These are phyloP conservation scores for Triticum dicoccoides DNA, from an alignment of 176 grass and related monocot genomes.

Conservation along the genomic window DNA sequence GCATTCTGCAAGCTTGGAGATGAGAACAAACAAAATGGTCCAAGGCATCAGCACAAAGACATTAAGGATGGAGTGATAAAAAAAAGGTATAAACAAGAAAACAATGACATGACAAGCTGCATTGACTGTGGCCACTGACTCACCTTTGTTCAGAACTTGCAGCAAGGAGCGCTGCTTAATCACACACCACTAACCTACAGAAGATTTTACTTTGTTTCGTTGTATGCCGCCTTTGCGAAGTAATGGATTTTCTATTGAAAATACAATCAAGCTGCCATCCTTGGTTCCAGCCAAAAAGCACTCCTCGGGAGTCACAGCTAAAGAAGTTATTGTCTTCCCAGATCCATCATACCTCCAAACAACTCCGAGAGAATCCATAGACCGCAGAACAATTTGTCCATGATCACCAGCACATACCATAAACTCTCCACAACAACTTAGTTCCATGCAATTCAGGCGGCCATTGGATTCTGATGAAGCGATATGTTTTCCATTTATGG, in stretches of 20 bases:
- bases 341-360: slow-evolving; percentile 78
- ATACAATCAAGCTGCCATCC: slow-evolving; percentile 83
- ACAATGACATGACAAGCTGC: neutral
- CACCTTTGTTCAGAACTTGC: slow-evolving; percentile 28
- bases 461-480: slow-evolving; percentile 77
- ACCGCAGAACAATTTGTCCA: slow-evolving; percentile 79
- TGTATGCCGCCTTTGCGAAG: slow-evolving; percentile 55
- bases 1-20: neutral
- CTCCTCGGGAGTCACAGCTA: slow-evolving; percentile 82
- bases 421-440: slow-evolving; percentile 86
- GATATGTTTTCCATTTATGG: slow-evolving; percentile 89
- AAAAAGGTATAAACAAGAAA: slow-evolving; percentile 24
- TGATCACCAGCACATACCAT: slow-evolving; percentile 82
- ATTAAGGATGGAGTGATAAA: neutral
- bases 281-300: slow-evolving; percentile 94
- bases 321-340: slow-evolving; percentile 85
- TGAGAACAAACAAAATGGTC: neutral
- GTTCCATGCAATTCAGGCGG: slow-evolving; percentile 88
- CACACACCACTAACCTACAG: slow-evolving; percentile 31
- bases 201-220: slow-evolving; percentile 48
- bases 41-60: neutral
- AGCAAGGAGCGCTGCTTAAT: slow-evolving; percentile 8
- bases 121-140: neutral
- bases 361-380: slow-evolving; percentile 90
- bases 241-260: slow-evolving; percentile 80